phyloP scores from a whole-genome alignment of 2,329 filamentous ascomycete genomes.

The Alternaria sp. region DNA sequence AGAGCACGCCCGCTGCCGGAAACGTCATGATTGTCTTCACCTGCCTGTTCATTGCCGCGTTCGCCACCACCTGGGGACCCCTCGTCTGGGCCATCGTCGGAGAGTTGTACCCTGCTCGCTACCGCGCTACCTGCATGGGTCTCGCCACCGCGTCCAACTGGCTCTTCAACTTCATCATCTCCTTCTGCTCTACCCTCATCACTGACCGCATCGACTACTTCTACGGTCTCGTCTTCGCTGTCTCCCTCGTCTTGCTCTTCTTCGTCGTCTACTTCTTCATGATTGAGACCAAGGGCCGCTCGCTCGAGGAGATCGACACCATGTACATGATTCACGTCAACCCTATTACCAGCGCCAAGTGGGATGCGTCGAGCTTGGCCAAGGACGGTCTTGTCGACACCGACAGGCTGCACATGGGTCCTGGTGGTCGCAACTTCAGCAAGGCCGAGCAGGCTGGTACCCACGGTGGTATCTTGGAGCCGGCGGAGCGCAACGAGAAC shows the following conservation, averaged over 20 bases:
- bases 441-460: slow-evolving; percentile 40
- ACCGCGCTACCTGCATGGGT: slow-evolving; percentile 54
- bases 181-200: slow-evolving; percentile 83
- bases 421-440: slow-evolving; percentile 41
- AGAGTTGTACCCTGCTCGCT: slow-evolving; percentile 69
- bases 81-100: slow-evolving; percentile 74
- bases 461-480: slow-evolving; percentile 27
- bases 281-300: slow-evolving; percentile 75
- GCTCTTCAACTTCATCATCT: slow-evolving; percentile 55
- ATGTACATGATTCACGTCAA: slow-evolving; percentile 71
- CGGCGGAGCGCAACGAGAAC: slow-evolving; percentile 31
- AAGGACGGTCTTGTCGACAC: slow-evolving; percentile 43
- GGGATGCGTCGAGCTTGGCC: slow-evolving; percentile 45
- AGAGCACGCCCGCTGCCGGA: slow-evolving; percentile 55
- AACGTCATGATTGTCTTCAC: slow-evolving; percentile 71
- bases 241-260: slow-evolving; percentile 66
- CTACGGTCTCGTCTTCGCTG: slow-evolving; percentile 79
- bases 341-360: slow-evolving; percentile 67
- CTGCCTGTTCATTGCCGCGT: slow-evolving; percentile 70
- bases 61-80: slow-evolving; percentile 73
- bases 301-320: slow-evolving; percentile 78
- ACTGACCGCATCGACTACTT: slow-evolving; percentile 72
- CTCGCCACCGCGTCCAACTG: slow-evolving; percentile 53
- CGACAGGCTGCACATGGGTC: slow-evolving; percentile 39
- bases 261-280: slow-evolving; percentile 79